phyloP scores from a whole-genome alignment of 805 yeast genomes.

The Wickerhamiella sorbophila region DNA sequence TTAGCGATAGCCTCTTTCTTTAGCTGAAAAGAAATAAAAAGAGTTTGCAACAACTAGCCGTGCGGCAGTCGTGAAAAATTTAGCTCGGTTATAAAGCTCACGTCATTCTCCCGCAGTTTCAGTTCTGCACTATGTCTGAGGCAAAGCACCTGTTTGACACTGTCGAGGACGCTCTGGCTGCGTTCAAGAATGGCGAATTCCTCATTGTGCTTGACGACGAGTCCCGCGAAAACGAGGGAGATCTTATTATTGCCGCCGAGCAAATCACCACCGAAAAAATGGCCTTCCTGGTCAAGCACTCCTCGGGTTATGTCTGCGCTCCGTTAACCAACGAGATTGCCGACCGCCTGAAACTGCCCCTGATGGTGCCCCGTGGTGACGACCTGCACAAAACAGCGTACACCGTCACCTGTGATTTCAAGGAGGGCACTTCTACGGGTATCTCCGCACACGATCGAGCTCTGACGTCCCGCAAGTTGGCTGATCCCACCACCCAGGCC shows the following conservation, averaged over 20 bases:
- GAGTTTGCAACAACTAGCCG: too few species aligned
- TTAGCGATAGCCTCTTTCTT: too few species aligned
- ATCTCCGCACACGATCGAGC: constrained; percentile 92
- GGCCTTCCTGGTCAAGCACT: constrained; percentile 78
- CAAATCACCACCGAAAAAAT: constrained; percentile 63
- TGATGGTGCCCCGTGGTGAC: constrained; percentile 47
- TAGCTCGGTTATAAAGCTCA: constrained; percentile 2
- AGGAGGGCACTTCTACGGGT: constrained; percentile 90
- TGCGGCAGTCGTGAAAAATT: too few species aligned
- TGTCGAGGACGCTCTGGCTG: constrained; percentile 59
- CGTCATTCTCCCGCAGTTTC: neutral
- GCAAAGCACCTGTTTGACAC: constrained; percentile 26
- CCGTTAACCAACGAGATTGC: constrained; percentile 72
- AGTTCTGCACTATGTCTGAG: neutral
- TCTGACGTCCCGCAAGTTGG: constrained; percentile 58
- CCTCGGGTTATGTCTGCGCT: constrained; percentile 80
- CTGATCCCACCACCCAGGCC: constrained; percentile 42
- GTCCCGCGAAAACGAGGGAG: constrained; percentile 94
- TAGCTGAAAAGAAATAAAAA: too few species aligned
- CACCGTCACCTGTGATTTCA: constrained; percentile 78
- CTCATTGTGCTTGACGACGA: constrained; percentile 96
- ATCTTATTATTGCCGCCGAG: constrained; percentile 85
- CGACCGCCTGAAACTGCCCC: constrained; percentile 62
- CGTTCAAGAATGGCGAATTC: constrained; percentile 64
- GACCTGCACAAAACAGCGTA: constrained; percentile 97